Evolutionary conservation across 139 green algal species (phyloP).

Genomic region (Closterium sp.): DNA sequence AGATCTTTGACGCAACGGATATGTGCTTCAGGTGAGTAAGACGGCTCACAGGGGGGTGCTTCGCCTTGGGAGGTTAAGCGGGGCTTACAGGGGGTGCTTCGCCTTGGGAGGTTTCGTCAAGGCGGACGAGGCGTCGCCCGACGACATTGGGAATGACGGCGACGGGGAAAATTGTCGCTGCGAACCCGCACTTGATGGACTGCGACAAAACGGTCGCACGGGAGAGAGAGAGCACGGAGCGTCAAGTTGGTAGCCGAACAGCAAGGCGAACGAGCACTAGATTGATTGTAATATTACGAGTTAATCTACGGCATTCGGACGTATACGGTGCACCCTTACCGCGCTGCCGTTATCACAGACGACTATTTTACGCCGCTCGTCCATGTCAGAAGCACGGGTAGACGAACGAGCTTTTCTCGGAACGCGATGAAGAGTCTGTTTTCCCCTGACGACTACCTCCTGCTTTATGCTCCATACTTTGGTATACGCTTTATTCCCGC

Average conservation of each 20-base stretch:
- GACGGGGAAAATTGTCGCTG: slow-evolving; percentile 65
- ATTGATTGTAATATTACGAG: too few relatives aligned
- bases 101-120: slow-evolving; percentile 37
- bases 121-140: slow-evolving; percentile 45
- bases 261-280: too few relatives aligned
- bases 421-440: too few relatives aligned
- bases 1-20: too few relatives aligned
- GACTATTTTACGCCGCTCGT: slow-evolving; percentile 54
- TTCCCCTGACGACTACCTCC: too few relatives aligned
- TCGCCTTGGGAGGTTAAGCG: neutral
- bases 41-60: neutral
- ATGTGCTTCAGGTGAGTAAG: too few relatives aligned
- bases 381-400: neutral
- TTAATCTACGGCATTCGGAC: neutral
- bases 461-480: too few relatives aligned
- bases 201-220: slow-evolving; percentile 25
- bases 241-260: too few relatives aligned
- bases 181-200: slow-evolving; percentile 73
- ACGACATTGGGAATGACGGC: slow-evolving; percentile 66
- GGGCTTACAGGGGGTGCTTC: neutral
- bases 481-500: too few relatives aligned
- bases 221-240: too few relatives aligned
- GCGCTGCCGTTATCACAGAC: slow-evolving; percentile 73
- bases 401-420: too few relatives aligned
- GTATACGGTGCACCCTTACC: slow-evolving; percentile 21